These are phyloP conservation scores for Syncephalis plumigaleata DNA, from an alignment of 371 early-diverging fungal genomes.

Conservation along the genomic window DNA sequence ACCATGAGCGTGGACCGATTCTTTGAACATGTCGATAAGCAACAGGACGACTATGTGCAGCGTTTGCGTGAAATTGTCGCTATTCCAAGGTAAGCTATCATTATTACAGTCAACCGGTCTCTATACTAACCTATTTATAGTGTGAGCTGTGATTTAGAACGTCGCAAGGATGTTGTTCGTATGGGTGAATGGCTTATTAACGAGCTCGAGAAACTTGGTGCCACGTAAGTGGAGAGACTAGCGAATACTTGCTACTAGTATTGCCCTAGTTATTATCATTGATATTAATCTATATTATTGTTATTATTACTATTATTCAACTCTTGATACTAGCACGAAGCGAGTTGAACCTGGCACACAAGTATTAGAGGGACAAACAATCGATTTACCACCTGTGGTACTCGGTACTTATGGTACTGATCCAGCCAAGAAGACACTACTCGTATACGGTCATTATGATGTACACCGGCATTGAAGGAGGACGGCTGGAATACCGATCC, in stretches of 20 bases:
- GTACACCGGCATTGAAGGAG: slow-evolving; percentile 86
- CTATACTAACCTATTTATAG: slow-evolving; percentile 17
- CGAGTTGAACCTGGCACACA: slow-evolving; percentile 70
- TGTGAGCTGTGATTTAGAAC: slow-evolving; percentile 57
- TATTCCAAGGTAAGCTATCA: slow-evolving; percentile 52
- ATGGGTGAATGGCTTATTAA: slow-evolving; percentile 80
- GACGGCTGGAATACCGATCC: slow-evolving; percentile 97
- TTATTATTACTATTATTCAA: neutral
- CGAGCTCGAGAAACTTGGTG: slow-evolving; percentile 60
- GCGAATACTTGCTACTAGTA: no score
- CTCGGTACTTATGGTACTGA: slow-evolving; percentile 81
- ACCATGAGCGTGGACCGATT: slow-evolving; percentile 20
- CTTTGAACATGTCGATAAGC: slow-evolving; percentile 60
- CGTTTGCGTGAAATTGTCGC: slow-evolving; percentile 81
- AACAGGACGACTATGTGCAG: slow-evolving; percentile 63
- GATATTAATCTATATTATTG: no score
- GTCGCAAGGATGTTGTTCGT: slow-evolving; percentile 69
- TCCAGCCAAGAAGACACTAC: slow-evolving; percentile 81
- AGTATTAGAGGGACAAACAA: slow-evolving; percentile 48
- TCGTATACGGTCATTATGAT: slow-evolving; percentile 92
- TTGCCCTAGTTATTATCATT: no score
- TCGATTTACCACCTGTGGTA: slow-evolving; percentile 83
- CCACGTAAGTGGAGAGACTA: no score
- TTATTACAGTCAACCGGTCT: neutral
- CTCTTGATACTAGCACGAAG: slow-evolving; percentile 12